Conservation (phyloP, 2,329 filamentous ascomycete genomes). For the Coniochaeta sp. region DNA sequence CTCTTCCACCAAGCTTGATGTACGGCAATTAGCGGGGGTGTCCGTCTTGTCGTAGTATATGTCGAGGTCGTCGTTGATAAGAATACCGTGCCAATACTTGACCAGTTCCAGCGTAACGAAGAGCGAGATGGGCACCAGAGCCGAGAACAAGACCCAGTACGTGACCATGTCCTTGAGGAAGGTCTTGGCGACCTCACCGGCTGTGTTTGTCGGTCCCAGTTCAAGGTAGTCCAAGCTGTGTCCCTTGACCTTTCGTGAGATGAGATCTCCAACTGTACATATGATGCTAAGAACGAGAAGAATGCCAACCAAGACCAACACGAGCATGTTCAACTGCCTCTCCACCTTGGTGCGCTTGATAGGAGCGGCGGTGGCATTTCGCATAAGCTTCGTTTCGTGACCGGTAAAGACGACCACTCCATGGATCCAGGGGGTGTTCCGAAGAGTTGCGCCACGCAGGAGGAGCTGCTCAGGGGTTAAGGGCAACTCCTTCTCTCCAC, state of each 20-base stretch:
- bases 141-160: slow-evolving; percentile 97
- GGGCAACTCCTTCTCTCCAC: slow-evolving; percentile 86
- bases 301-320: slow-evolving; percentile 81
- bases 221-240: slow-evolving; percentile 64
- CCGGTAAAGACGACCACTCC: slow-evolving; percentile 95
- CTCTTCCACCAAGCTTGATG: slow-evolving; percentile 93
- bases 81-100: slow-evolving; percentile 95
- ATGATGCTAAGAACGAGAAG: slow-evolving; percentile 79
- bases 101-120: slow-evolving; percentile 97
- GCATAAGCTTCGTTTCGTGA: slow-evolving; percentile 98
- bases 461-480: slow-evolving; percentile 89
- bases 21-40: slow-evolving; percentile 91
- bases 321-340: slow-evolving; percentile 85
- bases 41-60: slow-evolving; percentile 97
- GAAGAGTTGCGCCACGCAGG: slow-evolving; percentile 82
- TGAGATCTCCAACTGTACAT: slow-evolving; percentile 84
- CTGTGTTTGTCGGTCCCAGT: slow-evolving; percentile 52
- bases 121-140: slow-evolving; percentile 91
- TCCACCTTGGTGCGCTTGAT: slow-evolving; percentile 98
- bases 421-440: slow-evolving; percentile 96
- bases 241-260: slow-evolving; percentile 60
- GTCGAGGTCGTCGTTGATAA: slow-evolving; percentile 95
- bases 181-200: slow-evolving; percentile 53
- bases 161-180: slow-evolving; percentile 95
- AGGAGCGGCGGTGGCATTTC: slow-evolving; percentile 91